Evolutionary conservation across 1,139 yeast genomes (phyloP).

Genomic region (Hanseniaspora uvarum): DNA sequence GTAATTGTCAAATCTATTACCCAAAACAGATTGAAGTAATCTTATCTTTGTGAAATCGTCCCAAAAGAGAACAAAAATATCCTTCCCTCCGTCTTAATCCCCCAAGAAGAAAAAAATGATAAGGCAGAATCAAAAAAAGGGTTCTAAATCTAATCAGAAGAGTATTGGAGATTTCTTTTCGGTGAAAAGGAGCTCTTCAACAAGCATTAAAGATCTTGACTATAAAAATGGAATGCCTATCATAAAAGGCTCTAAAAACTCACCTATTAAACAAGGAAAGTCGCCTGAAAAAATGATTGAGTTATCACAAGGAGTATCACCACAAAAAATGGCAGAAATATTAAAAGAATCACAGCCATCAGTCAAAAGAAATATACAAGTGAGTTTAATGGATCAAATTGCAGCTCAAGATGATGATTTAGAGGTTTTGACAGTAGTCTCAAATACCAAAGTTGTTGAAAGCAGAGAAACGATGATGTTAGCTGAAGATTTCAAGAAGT

Average conservation of each 20-base stretch:
- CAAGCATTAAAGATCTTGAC: neutral
- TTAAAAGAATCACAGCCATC: neutral
- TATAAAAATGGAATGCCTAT: constrained; percentile 14
- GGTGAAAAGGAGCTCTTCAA: neutral
- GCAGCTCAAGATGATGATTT: constrained; percentile 2
- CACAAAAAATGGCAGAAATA: constrained; percentile 7
- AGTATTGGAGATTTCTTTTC: constrained; percentile 12
- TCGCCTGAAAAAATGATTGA: constrained; percentile 16
- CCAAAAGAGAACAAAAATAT: too few species aligned
- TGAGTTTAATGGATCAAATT: neutral
- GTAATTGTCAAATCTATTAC: neutral
- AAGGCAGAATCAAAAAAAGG: constrained; percentile 4
- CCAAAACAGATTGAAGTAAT: neutral
- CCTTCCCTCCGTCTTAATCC: too few species aligned
- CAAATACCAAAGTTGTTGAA: neutral
- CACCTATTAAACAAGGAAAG: constrained; percentile 13
- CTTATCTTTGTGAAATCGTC: too few species aligned
- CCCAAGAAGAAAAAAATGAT: too few species aligned
- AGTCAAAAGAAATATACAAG: neutral
- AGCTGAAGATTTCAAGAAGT: constrained; percentile 2
- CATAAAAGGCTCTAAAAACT: neutral
- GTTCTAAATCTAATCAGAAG: neutral
- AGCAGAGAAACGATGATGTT: constrained; percentile 10
- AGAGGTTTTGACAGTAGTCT: neutral
- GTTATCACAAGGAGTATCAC: constrained; percentile 7